These are phyloP conservation scores for Sphaerulina populicola DNA, from an alignment of 2,329 filamentous ascomycete species.

Conservation along the genomic window DNA sequence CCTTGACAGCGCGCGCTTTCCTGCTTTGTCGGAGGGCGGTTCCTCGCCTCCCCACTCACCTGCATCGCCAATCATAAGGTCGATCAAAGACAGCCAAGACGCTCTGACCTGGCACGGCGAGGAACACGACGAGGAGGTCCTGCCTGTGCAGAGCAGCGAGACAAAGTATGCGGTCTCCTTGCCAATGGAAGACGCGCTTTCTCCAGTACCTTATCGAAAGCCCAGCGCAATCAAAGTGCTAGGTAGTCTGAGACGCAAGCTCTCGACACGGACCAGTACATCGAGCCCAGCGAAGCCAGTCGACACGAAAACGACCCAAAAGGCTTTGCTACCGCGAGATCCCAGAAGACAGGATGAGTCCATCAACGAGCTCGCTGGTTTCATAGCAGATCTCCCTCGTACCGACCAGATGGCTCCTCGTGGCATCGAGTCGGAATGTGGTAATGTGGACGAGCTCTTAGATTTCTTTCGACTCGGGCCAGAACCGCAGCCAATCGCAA, in stretches of 20 bases:
- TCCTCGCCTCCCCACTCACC: slow-evolving; percentile 2
- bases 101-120: slow-evolving; percentile 2
- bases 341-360: slow-evolving; percentile 14
- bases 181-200: neutral
- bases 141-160: neutral
- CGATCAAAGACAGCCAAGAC: slow-evolving; percentile 4
- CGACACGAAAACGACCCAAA: neutral
- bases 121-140: neutral
- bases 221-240: slow-evolving; percentile 1
- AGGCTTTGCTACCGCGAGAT: slow-evolving; percentile 11
- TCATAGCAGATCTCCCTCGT: slow-evolving; percentile 13
- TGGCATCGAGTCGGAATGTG: slow-evolving; percentile 7
- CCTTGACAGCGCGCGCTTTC: slow-evolving; percentile 7
- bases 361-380: slow-evolving; percentile 12
- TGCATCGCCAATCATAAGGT: slow-evolving; percentile 5
- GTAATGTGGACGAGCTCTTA: slow-evolving; percentile 5
- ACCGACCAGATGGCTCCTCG: slow-evolving; percentile 10
- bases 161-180: neutral
- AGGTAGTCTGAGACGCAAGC: slow-evolving; percentile 1
- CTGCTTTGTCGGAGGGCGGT: slow-evolving; percentile 12
- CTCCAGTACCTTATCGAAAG: slow-evolving; percentile 1
- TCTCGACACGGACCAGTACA: slow-evolving; percentile 2
- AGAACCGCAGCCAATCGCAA: neutral
- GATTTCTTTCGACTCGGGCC: slow-evolving; percentile 6
- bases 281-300: slow-evolving; percentile 1